Percentiles rank a stretch among this genome's conserved stretches.
These are phyloP conservation scores for Colletotrichum filicis DNA, from an alignment of 2,329 filamentous ascomycete species.

Conservation along the genomic window DNA sequence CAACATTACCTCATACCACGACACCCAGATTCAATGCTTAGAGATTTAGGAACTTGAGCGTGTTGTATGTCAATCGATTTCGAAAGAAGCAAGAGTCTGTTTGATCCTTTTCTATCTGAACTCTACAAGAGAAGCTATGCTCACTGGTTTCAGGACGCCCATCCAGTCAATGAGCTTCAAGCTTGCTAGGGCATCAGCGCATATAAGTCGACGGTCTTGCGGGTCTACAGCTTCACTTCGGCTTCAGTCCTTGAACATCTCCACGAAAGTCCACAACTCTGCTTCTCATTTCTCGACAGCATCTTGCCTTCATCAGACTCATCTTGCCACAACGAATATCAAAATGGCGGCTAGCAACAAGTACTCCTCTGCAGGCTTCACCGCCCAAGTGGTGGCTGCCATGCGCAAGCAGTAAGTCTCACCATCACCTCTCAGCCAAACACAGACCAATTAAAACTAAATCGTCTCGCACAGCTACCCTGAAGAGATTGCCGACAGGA, in stretches of 20 bases:
- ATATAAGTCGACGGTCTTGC: slow-evolving; percentile 32
- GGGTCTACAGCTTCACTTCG: slow-evolving; percentile 10
- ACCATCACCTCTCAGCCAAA: background rate
- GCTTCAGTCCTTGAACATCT: background rate
- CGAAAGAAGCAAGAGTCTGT: background rate
- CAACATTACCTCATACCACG: background rate
- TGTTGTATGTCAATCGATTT: background rate
- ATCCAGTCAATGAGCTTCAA: slow-evolving; percentile 15
- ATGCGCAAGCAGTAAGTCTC: slow-evolving; percentile 80
- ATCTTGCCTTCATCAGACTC: background rate
- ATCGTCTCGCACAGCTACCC: slow-evolving; percentile 73
- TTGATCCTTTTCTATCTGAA: background rate
- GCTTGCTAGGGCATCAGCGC: slow-evolving; percentile 23
- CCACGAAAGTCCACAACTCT: no score
- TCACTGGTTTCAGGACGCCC: slow-evolving; percentile 4
- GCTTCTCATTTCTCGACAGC: background rate
- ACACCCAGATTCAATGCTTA: background rate
- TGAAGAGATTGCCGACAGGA: slow-evolving; percentile 85
- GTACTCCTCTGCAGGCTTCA: slow-evolving; percentile 51
- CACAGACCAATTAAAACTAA: background rate
- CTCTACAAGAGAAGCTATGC: background rate
- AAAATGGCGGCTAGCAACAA: slow-evolving; percentile 26
- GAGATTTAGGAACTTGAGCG: background rate
- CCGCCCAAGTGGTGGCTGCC: slow-evolving; percentile 74
- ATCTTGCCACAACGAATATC: background rate